Evolutionary conservation across 805 yeast species (phyloP).

Genomic region (Cyberlindnera lachancei): DNA sequence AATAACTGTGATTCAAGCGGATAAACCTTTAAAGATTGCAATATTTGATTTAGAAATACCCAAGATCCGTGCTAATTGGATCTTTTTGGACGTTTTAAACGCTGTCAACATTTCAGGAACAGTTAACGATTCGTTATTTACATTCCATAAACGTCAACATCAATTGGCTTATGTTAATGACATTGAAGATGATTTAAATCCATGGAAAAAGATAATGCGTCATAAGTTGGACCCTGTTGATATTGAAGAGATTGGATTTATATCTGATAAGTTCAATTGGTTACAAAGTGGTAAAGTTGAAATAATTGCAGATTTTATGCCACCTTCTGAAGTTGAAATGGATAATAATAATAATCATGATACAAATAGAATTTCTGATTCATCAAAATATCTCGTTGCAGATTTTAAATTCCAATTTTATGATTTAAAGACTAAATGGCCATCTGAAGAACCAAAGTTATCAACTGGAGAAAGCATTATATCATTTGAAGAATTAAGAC

Average conservation of each 20-base stretch:
- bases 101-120: conserved; percentile 70
- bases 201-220: conserved; percentile 46
- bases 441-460: conserved; percentile 38
- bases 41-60: conserved; percentile 64
- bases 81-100: conserved; percentile 59
- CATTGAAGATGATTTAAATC: conserved; percentile 28
- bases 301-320: conserved; percentile 61
- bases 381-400: conserved; percentile 53
- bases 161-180: conserved; percentile 39
- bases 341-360: conserved; percentile 25
- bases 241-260: conserved; percentile 28
- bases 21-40: conserved; percentile 33
- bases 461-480: conserved; percentile 51
- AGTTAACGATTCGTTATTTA: conserved; percentile 65
- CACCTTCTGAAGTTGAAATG: conserved; percentile 39
- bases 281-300: conserved; percentile 64
- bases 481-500: conserved; percentile 50
- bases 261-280: conserved; percentile 49
- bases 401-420: conserved; percentile 59
- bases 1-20: conserved; percentile 28
- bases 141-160: conserved; percentile 67
- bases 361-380: too few species aligned
- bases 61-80: conserved; percentile 47
- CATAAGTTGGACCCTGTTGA: conserved; percentile 33
- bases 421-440: conserved; percentile 53